Evolutionary conservation across 495 filamentous ascomycete genomes (phyloP).

Genomic region (Podospora didyma): DNA sequence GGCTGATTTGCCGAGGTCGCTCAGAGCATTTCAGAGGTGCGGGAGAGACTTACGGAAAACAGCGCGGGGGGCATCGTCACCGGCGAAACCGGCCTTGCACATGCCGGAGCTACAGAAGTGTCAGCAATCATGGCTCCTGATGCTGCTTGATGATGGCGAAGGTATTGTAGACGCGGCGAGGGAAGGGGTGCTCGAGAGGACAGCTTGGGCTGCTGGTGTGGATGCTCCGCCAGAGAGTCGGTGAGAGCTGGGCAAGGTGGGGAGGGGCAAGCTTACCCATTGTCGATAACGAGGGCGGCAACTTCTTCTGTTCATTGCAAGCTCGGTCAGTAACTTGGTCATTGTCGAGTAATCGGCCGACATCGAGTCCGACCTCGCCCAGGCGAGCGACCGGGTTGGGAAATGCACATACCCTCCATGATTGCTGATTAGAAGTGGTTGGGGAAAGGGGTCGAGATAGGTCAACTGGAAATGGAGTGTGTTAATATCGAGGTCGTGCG

Average conservation of each 20-base stretch:
- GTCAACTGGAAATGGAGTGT: conserved; percentile 29
- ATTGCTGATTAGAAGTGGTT: conserved; percentile 43
- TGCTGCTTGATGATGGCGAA: conserved; percentile 3
- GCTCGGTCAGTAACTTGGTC: conserved; percentile 49
- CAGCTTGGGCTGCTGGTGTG: background rate
- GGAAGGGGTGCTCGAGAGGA: background rate
- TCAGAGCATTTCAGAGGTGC: conserved; percentile 17
- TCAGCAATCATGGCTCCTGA: conserved; percentile 40
- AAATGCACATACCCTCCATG: conserved; percentile 48
- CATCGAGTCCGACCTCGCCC: conserved; percentile 2
- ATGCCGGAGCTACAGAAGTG: conserved; percentile 84
- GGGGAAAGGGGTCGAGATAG: conserved; percentile 28
- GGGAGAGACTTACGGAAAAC: conserved; percentile 92
- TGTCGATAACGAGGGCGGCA: conserved; percentile 99
- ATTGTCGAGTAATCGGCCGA: conserved; percentile 6
- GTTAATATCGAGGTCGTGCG: conserved; percentile 38
- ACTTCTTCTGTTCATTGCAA: conserved; percentile 79
- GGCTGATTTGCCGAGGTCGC: conserved; percentile 4
- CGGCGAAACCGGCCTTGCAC: conserved; percentile 99
- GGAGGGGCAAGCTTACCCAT: conserved; percentile 70
- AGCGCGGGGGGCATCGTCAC: conserved; percentile 99
- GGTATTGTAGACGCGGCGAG: conserved; percentile 6
- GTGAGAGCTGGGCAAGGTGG: conserved; percentile 21
- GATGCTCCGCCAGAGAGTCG: conserved; percentile 21
- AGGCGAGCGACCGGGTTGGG: conserved; percentile 1